Percentiles rank a stretch among this genome's conserved stretches.
phyloP scores from a whole-genome alignment of 176 grass and related monocot genomes.

The Musa acuminata region DNA sequence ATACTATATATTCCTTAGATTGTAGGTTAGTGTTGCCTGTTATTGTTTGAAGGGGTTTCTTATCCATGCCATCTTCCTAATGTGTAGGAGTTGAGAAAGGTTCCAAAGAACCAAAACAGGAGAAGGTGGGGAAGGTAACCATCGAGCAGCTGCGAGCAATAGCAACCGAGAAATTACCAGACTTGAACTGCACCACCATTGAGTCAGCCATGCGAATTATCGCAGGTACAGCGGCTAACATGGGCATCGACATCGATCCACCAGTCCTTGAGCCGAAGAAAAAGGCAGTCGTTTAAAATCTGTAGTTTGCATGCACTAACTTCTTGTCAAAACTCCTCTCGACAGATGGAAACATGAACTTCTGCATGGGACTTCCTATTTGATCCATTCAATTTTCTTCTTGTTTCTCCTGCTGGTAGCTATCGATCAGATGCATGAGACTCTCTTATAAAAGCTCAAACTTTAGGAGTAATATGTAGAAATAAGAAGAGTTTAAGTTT shows the following conservation, averaged over 20 bases:
- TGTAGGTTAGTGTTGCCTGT: too few species aligned
- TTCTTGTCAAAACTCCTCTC: neutral
- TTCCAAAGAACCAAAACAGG: constrained; percentile 51
- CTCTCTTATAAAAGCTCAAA: too few species aligned
- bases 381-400: too few species aligned
- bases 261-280: constrained; percentile 65
- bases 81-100: constrained; percentile 65
- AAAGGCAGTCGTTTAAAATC: constrained; percentile 46
- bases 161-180: constrained; percentile 75
- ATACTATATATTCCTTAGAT: too few species aligned
- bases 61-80: constrained; percentile 17
- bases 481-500: too few species aligned
- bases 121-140: constrained; percentile 82
- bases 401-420: too few species aligned
- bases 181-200: constrained; percentile 82
- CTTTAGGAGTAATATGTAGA: too few species aligned
- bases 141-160: constrained; percentile 65
- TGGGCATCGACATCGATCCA: constrained; percentile 80
- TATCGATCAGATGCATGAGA: too few species aligned
- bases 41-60: too few species aligned
- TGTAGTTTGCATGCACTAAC: neutral
- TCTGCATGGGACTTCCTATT: neutral
- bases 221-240: constrained; percentile 86
- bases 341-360: neutral
- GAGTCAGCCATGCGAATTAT: constrained; percentile 92